phyloP scores from a whole-genome alignment of 2,329 filamentous ascomycete genomes.

The Scedosporium dehoogii region DNA sequence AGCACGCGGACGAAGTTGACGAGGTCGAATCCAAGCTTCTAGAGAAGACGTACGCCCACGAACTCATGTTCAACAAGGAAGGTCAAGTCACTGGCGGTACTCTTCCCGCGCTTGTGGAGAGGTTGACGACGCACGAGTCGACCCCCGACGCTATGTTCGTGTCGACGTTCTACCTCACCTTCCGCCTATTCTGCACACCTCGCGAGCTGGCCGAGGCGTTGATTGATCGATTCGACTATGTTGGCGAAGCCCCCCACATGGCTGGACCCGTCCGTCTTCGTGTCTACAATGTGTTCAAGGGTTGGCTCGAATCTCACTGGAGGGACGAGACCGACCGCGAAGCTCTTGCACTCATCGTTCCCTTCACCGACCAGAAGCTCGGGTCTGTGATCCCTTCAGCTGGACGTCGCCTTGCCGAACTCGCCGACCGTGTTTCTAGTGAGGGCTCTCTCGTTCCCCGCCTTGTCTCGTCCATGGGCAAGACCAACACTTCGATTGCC shows the following conservation, averaged over 20 bases:
- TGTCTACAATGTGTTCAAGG: slow-evolving; percentile 94
- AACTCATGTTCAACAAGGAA: slow-evolving; percentile 88
- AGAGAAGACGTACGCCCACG: slow-evolving; percentile 85
- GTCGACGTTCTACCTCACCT: slow-evolving; percentile 91
- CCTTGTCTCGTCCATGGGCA: slow-evolving; percentile 76
- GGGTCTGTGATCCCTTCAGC: slow-evolving; percentile 61
- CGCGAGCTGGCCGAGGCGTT: slow-evolving; percentile 67
- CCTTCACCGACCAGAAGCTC: slow-evolving; percentile 70
- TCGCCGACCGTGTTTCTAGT: slow-evolving; percentile 67
- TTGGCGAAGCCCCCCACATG: slow-evolving; percentile 64
- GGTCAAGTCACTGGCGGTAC: slow-evolving; percentile 91
- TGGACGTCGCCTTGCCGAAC: slow-evolving; percentile 68
- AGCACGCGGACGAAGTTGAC: slow-evolving; percentile 62
- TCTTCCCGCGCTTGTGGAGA: slow-evolving; percentile 82
- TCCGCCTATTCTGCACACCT: slow-evolving; percentile 83
- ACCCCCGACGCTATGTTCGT: slow-evolving; percentile 89
- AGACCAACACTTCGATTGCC: slow-evolving; percentile 67
- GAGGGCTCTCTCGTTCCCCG: slow-evolving; percentile 72
- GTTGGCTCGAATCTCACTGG: slow-evolving; percentile 96
- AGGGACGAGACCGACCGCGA: slow-evolving; percentile 67
- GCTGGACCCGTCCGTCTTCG: slow-evolving; percentile 75
- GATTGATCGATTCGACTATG: slow-evolving; percentile 88
- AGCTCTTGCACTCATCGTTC: slow-evolving; percentile 64
- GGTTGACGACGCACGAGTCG: slow-evolving; percentile 83
- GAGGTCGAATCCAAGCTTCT: slow-evolving; percentile 75